Conservation (phyloP, 768 basidiomycete genomes). For the Lentinus tigrinus region DNA sequence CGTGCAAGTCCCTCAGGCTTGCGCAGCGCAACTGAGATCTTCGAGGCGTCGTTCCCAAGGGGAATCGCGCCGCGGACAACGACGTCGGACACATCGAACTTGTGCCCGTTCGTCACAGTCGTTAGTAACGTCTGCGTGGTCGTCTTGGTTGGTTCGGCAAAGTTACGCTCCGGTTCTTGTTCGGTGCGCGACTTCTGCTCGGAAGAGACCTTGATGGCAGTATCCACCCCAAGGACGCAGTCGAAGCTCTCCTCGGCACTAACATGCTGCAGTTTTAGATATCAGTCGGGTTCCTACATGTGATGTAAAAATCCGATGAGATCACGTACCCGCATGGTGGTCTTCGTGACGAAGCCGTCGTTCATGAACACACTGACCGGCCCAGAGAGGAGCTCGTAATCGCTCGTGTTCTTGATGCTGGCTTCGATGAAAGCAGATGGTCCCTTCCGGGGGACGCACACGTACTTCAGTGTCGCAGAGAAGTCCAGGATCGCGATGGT, state of each 20-base stretch:
- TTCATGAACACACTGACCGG: conserved; percentile 55
- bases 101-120: conserved; percentile 47
- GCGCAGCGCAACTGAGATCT: conserved; percentile 44
- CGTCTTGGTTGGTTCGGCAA: conserved; percentile 42
- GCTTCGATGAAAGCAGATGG: conserved; percentile 46
- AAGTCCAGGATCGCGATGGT: conserved; percentile 49
- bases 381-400: conserved; percentile 55
- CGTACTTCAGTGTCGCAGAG: conserved; percentile 43
- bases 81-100: conserved; percentile 42
- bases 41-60: conserved; percentile 36
- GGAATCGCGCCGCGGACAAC: conserved; percentile 48
- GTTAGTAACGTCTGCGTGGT: conserved; percentile 41
- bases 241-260: conserved; percentile 49
- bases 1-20: conserved; percentile 48
- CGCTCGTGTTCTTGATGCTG: conserved; percentile 55
- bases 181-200: conserved; percentile 37
- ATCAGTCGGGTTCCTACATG: not conserved
- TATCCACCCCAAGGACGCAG: conserved; percentile 50
- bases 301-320: not conserved
- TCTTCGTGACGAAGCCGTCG: conserved; percentile 56
- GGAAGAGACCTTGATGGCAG: conserved; percentile 37
- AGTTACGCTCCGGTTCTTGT: conserved; percentile 39
- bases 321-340: conserved; percentile 41
- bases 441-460: conserved; percentile 49
- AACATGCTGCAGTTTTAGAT: conserved; percentile 31